Percentiles rank a stretch among this genome's conserved stretches.
phyloP scores from a whole-genome alignment of 1,139 yeast genomes.

The Fermentozyma sake region DNA sequence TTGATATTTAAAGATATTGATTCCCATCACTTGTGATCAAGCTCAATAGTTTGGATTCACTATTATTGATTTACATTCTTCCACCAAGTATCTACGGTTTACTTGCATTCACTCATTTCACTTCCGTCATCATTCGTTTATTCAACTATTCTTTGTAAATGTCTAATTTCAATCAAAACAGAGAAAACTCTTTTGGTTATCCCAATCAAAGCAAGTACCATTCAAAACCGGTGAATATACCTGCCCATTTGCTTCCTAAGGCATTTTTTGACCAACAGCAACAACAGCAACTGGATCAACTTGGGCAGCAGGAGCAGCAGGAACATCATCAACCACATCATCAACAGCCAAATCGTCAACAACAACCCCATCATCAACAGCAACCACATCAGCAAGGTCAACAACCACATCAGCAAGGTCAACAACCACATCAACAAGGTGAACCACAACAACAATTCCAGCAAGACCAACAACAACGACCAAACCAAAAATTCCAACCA shows the following conservation, averaged over 20 bases:
- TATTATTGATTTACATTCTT: no score
- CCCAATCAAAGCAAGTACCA: conserved; percentile 1
- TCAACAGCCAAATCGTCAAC: conserved; percentile 6
- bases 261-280: conserved; percentile 16
- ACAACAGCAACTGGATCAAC: conserved; percentile 9
- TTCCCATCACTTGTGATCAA: no score
- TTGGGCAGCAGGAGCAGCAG: conserved; percentile 8
- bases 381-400: conserved; percentile 7
- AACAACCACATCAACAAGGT: neutral
- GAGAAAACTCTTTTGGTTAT: no score
- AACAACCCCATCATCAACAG: conserved; percentile 7
- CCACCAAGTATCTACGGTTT: no score
- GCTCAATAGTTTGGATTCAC: no score
- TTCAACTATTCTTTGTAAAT: no score
- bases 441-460: conserved; percentile 1
- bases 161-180: no score
- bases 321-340: conserved; percentile 5
- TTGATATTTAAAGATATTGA: no score
- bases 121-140: no score
- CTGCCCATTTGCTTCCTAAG: conserved; percentile 35
- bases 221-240: conserved; percentile 17
- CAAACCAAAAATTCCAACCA: neutral
- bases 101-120: no score
- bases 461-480: neutral
- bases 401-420: conserved; percentile 6